phyloP scores from a whole-genome alignment of 208 protist species.

The Leishmania turanica region DNA sequence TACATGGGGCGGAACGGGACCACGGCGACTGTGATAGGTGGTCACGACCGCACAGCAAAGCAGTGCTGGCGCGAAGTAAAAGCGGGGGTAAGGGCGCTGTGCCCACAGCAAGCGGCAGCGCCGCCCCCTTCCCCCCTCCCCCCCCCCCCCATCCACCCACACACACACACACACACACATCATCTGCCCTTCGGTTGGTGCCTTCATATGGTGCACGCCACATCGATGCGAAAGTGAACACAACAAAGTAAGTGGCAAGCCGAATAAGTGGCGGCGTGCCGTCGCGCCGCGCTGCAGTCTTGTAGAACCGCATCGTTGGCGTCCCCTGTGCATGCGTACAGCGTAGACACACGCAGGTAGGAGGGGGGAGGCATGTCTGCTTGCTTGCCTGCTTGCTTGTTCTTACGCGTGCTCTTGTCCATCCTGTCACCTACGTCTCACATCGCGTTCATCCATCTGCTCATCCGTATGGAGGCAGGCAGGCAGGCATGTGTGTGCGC shows the following conservation, averaged over 20 bases:
- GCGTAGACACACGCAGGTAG: neutral
- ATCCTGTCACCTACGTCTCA: neutral
- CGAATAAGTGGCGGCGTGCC: neutral
- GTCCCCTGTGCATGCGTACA: neutral
- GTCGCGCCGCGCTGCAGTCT: neutral
- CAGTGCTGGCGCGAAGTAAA: neutral
- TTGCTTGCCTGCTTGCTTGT: neutral
- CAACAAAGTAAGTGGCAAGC: neutral
- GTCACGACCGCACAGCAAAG: neutral
- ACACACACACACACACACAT: neutral
- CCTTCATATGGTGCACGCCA: too few species aligned
- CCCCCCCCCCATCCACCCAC: too few species aligned
- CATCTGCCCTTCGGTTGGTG: neutral
- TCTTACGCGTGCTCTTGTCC: neutral
- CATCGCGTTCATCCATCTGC: neutral
- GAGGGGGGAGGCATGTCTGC: neutral
- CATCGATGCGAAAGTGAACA: neutral
- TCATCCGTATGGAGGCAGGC: too few species aligned
- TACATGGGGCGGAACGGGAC: neutral
- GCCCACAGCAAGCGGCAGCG: neutral
- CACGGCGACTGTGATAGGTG: neutral
- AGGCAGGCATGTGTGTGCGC: too few species aligned
- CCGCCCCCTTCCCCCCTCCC: neutral
- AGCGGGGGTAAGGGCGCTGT: neutral
- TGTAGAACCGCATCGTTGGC: neutral